phyloP scores from a whole-genome alignment of 129 eudicot species.

The Rutidosis leptorrhynchoides region DNA sequence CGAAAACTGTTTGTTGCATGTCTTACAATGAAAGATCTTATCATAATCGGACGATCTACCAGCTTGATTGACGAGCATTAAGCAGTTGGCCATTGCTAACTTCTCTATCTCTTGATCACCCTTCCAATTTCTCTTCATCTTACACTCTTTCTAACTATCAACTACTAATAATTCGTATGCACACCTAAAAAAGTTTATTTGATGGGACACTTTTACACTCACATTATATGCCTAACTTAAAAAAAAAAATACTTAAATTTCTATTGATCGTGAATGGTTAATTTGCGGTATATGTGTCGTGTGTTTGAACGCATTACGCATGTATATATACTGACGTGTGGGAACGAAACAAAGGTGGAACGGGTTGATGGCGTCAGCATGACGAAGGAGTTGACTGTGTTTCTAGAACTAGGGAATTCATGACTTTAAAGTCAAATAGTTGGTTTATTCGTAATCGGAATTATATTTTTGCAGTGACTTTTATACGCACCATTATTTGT shows the following conservation, averaged over 20 bases:
- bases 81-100: slow-evolving; percentile 52
- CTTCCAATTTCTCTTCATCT: slow-evolving; percentile 34
- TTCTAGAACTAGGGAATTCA: slow-evolving; percentile 28
- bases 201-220: background rate
- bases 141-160: background rate
- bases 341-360: background rate
- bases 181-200: background rate
- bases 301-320: background rate
- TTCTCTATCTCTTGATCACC: slow-evolving; percentile 40
- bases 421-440: slow-evolving; percentile 24
- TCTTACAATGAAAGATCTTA: slow-evolving; percentile 42
- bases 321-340: slow-evolving; percentile 18
- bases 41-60: slow-evolving; percentile 7
- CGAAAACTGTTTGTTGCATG: slow-evolving; percentile 39
- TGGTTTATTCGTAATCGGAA: background rate
- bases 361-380: slow-evolving; percentile 26
- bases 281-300: slow-evolving; percentile 9
- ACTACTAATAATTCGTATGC: background rate
- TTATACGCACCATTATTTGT: too few species aligned
- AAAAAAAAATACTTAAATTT: too few species aligned
- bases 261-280: too few species aligned
- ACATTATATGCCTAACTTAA: too few species aligned
- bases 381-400: slow-evolving; percentile 26
- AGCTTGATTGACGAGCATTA: slow-evolving; percentile 38
- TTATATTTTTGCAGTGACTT: too few species aligned